Evolutionary conservation across 805 yeast species (phyloP).

Genomic region (Schizosaccharomyces lindneri): DNA sequence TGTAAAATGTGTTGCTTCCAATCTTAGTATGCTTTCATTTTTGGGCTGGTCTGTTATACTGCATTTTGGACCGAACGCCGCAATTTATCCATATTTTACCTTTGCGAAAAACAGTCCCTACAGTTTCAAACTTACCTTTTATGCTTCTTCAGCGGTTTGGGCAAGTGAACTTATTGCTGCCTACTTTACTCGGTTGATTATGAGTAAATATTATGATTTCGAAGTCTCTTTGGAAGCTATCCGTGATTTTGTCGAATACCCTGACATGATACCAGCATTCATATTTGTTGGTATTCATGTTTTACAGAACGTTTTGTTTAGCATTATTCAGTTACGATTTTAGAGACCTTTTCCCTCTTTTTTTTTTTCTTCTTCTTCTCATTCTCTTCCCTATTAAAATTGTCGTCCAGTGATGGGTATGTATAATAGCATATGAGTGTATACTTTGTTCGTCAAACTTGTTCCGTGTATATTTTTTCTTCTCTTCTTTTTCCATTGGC

Average conservation of each 20-base stretch:
- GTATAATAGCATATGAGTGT: no score
- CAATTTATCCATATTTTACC: conserved; percentile 1
- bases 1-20: not conserved
- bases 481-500: no score
- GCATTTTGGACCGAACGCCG: conserved; percentile 2
- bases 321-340: not conserved
- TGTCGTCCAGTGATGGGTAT: not conserved
- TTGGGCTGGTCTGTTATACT: conserved; percentile 1
- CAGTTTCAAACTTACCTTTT: not conserved
- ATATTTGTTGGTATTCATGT: conserved; percentile 1
- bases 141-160: conserved; percentile 2
- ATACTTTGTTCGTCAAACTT: no score
- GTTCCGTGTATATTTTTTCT: no score
- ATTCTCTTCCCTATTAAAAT: not conserved
- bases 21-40: conserved; percentile 2
- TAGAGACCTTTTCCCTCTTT: not conserved
- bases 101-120: not conserved
- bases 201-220: not conserved
- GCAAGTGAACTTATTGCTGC: not conserved
- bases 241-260: not conserved
- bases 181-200: not conserved
- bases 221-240: conserved; percentile 1
- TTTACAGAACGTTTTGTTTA: conserved; percentile 1
- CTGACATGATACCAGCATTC: not conserved
- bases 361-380: not conserved